Percentiles rank a stretch among this genome's conserved stretches.
Conservation (phyloP, 2,329 filamentous ascomycete species). For the Paecilomyces niveus region DNA sequence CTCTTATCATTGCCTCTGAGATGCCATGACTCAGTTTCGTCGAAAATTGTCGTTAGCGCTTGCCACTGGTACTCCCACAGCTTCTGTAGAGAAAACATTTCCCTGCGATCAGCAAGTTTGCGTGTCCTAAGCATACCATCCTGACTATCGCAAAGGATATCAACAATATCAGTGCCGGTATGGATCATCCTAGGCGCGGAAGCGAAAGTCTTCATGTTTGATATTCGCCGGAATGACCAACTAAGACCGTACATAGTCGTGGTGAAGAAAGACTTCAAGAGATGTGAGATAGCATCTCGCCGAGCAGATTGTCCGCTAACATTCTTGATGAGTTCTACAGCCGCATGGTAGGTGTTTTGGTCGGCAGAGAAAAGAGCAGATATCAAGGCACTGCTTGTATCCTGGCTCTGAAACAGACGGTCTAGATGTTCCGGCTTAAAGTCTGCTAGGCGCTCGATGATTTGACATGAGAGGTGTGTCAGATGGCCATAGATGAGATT, state of each 20-base stretch:
- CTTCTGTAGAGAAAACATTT: constrained; percentile 59
- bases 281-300: constrained; percentile 53
- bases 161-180: constrained; percentile 55
- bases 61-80: constrained; percentile 87
- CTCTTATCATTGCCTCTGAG: constrained; percentile 59
- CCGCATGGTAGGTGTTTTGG: constrained; percentile 68
- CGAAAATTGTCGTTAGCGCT: constrained; percentile 71
- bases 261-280: constrained; percentile 51
- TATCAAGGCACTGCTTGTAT: constrained; percentile 67
- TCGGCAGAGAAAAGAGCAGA: constrained; percentile 76
- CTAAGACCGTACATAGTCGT: constrained; percentile 52
- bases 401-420: constrained; percentile 59
- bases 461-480: constrained; percentile 58
- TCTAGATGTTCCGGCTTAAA: constrained; percentile 65
- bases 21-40: constrained; percentile 79
- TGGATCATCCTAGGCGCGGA: constrained; percentile 55
- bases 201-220: constrained; percentile 51
- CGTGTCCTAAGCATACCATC: constrained; percentile 55
- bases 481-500: constrained; percentile 63
- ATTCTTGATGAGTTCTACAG: constrained; percentile 74
- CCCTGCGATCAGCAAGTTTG: constrained; percentile 49
- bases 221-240: constrained; percentile 50
- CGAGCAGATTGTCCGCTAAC: constrained; percentile 64
- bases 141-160: constrained; percentile 58
- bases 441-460: constrained; percentile 72